Percentiles rank a stretch among this genome's conserved stretches.
Conservation (phyloP, 331 rosid species). For the Erythrophleum ivorense region DNA sequence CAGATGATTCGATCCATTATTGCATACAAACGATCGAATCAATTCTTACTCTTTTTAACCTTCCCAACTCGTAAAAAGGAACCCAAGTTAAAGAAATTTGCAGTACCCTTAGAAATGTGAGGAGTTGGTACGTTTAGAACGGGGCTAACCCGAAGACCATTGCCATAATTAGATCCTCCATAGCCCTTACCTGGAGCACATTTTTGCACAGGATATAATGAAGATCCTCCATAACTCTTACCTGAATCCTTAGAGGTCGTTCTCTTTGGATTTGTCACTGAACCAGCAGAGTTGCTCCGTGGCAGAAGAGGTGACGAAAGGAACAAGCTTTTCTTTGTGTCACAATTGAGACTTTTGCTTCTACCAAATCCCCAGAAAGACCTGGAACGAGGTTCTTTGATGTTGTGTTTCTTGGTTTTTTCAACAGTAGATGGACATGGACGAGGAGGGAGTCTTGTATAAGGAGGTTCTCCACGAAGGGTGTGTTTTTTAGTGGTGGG, state of each 20-base stretch:
- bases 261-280: constrained; percentile 59
- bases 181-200: constrained; percentile 63
- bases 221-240: constrained; percentile 65
- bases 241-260: constrained; percentile 51
- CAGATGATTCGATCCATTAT: not conserved
- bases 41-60: constrained; percentile 68
- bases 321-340: constrained; percentile 53
- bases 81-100: constrained; percentile 73
- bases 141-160: constrained; percentile 65
- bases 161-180: constrained; percentile 61
- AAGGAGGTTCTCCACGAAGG: constrained; percentile 34
- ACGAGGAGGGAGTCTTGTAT: constrained; percentile 64
- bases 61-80: constrained; percentile 67
- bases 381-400: constrained; percentile 52
- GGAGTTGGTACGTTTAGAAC: constrained; percentile 83
- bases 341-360: constrained; percentile 81
- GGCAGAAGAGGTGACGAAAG: constrained; percentile 70
- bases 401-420: constrained; percentile 53
- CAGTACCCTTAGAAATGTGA: constrained; percentile 68
- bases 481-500: constrained; percentile 36
- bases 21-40: constrained; percentile 28
- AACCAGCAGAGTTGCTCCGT: constrained; percentile 83
- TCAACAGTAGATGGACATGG: constrained; percentile 43
- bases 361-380: constrained; percentile 93
- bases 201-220: constrained; percentile 48